Evolutionary conservation across 495 filamentous ascomycete species (phyloP), one percentile per base, ranked within the genome.

Genomic region (Margaritispora aquatica): DNA sequence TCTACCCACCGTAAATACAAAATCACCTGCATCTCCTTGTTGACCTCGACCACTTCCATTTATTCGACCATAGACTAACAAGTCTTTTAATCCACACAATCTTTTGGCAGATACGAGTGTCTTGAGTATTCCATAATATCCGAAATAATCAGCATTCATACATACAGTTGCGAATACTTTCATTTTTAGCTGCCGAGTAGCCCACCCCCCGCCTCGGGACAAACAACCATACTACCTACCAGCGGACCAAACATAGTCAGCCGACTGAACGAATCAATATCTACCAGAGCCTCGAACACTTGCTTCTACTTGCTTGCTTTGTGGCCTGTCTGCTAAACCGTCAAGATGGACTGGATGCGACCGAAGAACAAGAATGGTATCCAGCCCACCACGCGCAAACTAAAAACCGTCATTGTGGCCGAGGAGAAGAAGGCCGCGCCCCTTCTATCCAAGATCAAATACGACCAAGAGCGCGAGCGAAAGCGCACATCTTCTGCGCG

Each of bases 331-430:
- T n/a, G n/a, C n/a, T n/a, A 34, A 5, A 34, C 29, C 29, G 5
- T 34, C 5, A 34, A 5, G 10, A 44, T 44, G 38, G 38, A 44
- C 19, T 44, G 38, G 38, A 44, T 44, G 38, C 38, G 15, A 3
- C 38, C 38, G 10, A 59, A 47, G n/a, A 58, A 54, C 8, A 54
- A 54, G 17, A 54, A 34, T 10, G 51, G 38, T 5, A 48, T 54
- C 29, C 4, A 47, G 24, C 19, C 21, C 9, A 41, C 51, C 17
- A 17, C 58, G 2, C 50, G 50, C 20, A 38, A 34, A 5, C 23
- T 60, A 13, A 51, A 51, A n/a, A 34, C 17, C 0, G 38, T 48
- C 19, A 9, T 38, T 4, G 34, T 60, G 19, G 36, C 19, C 5
- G 36, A 50, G 9, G 2, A 22, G 1, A 31, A 46, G 23, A 49